These are phyloP conservation scores for Colletotrichum lindemuthianum DNA, from an alignment of 2,329 filamentous ascomycete genomes.

Conservation along the genomic window DNA sequence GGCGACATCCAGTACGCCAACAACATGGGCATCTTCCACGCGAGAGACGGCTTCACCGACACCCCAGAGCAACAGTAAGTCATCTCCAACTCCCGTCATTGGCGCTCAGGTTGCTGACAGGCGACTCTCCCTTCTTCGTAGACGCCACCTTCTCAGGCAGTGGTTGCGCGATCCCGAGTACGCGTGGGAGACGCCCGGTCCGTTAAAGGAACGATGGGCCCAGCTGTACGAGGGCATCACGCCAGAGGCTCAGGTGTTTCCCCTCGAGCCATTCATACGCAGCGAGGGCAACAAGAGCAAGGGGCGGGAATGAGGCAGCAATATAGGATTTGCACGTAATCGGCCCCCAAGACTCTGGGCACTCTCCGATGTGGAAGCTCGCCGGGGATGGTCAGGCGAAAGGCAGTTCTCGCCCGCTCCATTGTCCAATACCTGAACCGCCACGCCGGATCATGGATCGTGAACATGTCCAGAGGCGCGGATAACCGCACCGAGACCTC, in stretches of 20 bases:
- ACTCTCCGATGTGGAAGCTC: background rate
- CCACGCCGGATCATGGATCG: background rate
- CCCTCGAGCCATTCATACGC: constrained; percentile 58
- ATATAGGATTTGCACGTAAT: background rate
- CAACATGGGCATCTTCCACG: constrained; percentile 64
- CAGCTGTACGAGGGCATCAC: constrained; percentile 62
- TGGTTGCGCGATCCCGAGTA: constrained; percentile 61
- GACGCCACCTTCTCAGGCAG: constrained; percentile 60
- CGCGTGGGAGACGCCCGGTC: constrained; percentile 58
- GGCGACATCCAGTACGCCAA: constrained; percentile 68
- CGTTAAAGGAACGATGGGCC: constrained; percentile 59
- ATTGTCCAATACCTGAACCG: background rate
- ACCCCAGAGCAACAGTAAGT: constrained; percentile 55
- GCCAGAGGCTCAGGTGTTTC: constrained; percentile 63
- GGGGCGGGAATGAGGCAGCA: constrained; percentile 2
- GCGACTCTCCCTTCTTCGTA: constrained; percentile 43
- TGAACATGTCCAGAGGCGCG: background rate
- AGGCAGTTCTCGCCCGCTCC: background rate
- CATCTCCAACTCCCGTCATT: background rate
- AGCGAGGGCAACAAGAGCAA: constrained; percentile 39
- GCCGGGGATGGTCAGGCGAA: background rate
- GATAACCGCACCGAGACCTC: background rate
- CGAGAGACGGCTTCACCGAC: constrained; percentile 59
- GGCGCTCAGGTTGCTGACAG: constrained; percentile 35
- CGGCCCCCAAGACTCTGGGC: background rate